Percentiles rank a stretch among this genome's conserved stretches.
phyloP scores from a whole-genome alignment of 495 filamentous ascomycete genomes.

The Corynascus novoguineensis region DNA sequence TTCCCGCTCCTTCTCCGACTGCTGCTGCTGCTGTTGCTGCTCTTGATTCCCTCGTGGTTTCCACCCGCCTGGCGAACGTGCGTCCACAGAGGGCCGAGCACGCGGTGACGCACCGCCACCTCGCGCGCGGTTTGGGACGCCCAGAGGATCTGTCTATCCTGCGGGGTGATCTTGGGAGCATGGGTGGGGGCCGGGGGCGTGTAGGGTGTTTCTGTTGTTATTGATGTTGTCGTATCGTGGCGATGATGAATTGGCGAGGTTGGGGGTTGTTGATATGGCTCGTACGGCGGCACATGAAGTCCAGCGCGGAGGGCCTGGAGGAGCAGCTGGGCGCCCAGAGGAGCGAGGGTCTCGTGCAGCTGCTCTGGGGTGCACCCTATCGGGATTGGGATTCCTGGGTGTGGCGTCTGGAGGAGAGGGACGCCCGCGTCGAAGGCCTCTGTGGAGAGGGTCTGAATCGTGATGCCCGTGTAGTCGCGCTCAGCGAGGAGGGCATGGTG shows the following conservation, averaged over 20 bases:
- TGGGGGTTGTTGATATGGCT: constrained; percentile 23
- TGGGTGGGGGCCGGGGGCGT: constrained; percentile 7
- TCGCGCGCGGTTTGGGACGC: background rate
- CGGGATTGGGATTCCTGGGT: constrained; percentile 29
- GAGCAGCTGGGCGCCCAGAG: constrained; percentile 55
- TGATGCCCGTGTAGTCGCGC: constrained; percentile 58
- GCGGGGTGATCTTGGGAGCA: constrained; percentile 37
- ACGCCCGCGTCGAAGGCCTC: constrained; percentile 69
- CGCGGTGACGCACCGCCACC: constrained; percentile 3
- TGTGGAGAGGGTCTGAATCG: constrained; percentile 77
- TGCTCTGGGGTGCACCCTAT: background rate
- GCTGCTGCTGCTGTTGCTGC: too few species aligned
- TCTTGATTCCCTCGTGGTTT: too few species aligned
- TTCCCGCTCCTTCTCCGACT: too few species aligned
- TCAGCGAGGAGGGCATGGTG: constrained; percentile 67
- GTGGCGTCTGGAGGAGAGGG: constrained; percentile 58
- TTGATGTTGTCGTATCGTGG: background rate
- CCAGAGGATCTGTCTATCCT: constrained; percentile 32
- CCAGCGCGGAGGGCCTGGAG: constrained; percentile 52
- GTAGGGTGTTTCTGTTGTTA: background rate
- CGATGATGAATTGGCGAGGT: background rate
- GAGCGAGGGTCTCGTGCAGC: constrained; percentile 39
- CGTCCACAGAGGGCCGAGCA: constrained; percentile 27
- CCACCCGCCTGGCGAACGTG: background rate
- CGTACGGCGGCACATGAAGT: constrained; percentile 61